Evolutionary conservation across 305 asterid genomes (phyloP).

Genomic region (Euphrasia arctica): DNA sequence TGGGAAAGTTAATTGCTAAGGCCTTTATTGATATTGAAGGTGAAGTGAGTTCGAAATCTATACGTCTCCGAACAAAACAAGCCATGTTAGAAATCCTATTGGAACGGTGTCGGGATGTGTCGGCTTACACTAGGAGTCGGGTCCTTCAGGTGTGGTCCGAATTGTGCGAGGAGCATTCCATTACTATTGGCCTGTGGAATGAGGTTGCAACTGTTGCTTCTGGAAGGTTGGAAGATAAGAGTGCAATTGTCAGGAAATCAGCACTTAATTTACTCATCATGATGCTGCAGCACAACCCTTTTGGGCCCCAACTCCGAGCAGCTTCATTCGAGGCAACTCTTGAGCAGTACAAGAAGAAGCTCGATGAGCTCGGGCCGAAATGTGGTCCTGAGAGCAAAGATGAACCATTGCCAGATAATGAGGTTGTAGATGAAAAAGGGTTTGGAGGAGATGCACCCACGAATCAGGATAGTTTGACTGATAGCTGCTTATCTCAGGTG

Average conservation of each 20-base stretch:
- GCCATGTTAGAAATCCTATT: slow-evolving; percentile 93
- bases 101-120: slow-evolving; percentile 92
- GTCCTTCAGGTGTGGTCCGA: slow-evolving; percentile 99
- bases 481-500: slow-evolving; percentile 56
- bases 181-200: slow-evolving; percentile 94
- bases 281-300: slow-evolving; percentile 98
- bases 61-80: slow-evolving; percentile 84
- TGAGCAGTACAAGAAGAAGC: slow-evolving; percentile 83
- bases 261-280: slow-evolving; percentile 86
- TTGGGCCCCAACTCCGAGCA: slow-evolving; percentile 89
- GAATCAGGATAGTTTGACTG: slow-evolving; percentile 59
- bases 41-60: slow-evolving; percentile 76
- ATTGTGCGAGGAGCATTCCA: slow-evolving; percentile 84
- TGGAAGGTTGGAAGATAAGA: slow-evolving; percentile 94
- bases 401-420: slow-evolving; percentile 44
- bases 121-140: slow-evolving; percentile 97
- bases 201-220: slow-evolving; percentile 91
- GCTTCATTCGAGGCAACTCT: slow-evolving; percentile 89
- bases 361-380: slow-evolving; percentile 63
- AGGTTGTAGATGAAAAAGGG: slow-evolving; percentile 52
- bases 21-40: slow-evolving; percentile 83
- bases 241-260: slow-evolving; percentile 93
- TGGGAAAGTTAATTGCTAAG: slow-evolving; percentile 82
- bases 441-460: slow-evolving; percentile 31
- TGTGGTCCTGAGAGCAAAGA: slow-evolving; percentile 36